Evolutionary conservation across 495 filamentous ascomycete species (phyloP), one percentile per base, ranked within the genome.

Genomic region (Pyrenula aspistea): DNA sequence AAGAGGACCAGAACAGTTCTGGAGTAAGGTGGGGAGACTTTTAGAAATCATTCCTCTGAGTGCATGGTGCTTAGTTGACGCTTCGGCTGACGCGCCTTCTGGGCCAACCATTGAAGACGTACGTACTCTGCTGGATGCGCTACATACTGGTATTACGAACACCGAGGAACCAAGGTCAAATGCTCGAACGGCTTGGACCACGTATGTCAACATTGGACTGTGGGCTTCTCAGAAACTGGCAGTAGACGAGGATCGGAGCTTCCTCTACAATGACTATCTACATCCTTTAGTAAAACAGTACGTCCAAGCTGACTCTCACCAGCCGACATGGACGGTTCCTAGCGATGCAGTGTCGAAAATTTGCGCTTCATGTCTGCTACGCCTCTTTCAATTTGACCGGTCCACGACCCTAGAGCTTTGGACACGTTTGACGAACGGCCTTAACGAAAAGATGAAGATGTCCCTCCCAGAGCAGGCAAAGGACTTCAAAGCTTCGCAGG

Each of bases 391-490:
- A 42, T 62, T 65, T 23, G 62, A 53, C 2, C 65, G 67, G 19
- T 56, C 62, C 20, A 51, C 59, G 12, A 63, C 74, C 22, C 64
- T 82, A 51, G 62, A 72, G 55, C 55, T 60, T 4, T 57, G 77
- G 58, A 90, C 83, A 86, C 63, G 69, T 8, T 68, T 69, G 25
- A 66, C 86, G 23, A 77, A 76, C 2, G 68, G 79, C 1, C 63
- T 93, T 20, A 66, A 84, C 22, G 71, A 83, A 55, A 76, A 79
- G 48, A 80, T 93, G 22, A 79, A 80, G 55, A 76, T 78, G 21
- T 91, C 89, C 25, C 73, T 83, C 2, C 88, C 89, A 20, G 88
- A 90, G 64, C 81, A 91, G 57, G 88, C 89, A 0, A 85, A 85
- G 55, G 84, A 86, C 22, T 86, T 86, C 65, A 73, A 73, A 31